A percentile compares a stretch with the other conserved stretches of the same genome.
phyloP scores from a whole-genome alignment of 2,329 filamentous ascomycete species.

The Magnaporthiopsis incrustans region DNA sequence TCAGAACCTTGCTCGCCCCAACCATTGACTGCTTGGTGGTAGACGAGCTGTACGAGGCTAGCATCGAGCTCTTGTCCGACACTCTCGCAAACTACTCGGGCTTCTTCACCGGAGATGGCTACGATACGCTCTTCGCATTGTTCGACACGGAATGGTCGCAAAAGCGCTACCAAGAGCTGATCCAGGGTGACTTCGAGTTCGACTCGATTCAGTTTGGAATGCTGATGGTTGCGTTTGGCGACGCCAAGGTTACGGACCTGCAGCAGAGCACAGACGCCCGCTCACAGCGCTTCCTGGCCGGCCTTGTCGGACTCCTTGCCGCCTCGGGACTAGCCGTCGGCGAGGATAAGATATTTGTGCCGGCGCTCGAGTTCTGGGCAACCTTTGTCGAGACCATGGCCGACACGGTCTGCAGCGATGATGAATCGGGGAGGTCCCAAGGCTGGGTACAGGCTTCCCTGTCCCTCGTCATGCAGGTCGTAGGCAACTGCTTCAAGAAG shows the following conservation, averaged over 20 bases:
- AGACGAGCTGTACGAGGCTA: slow-evolving; percentile 48
- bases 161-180: slow-evolving; percentile 43
- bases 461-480: slow-evolving; percentile 51
- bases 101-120: slow-evolving; percentile 53
- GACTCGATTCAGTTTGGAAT: slow-evolving; percentile 58
- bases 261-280: slow-evolving; percentile 44
- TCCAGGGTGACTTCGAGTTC: slow-evolving; percentile 50
- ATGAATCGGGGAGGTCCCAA: slow-evolving; percentile 32
- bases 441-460: slow-evolving; percentile 53
- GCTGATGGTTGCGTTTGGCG: slow-evolving; percentile 60
- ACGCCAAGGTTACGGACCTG: slow-evolving; percentile 54
- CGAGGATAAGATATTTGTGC: slow-evolving; percentile 68
- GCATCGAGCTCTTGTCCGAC: slow-evolving; percentile 58
- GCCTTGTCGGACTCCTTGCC: slow-evolving; percentile 57
- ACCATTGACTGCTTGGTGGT: slow-evolving; percentile 53
- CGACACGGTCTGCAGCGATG: slow-evolving; percentile 29
- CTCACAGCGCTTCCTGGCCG: slow-evolving; percentile 44
- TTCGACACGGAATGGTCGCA: slow-evolving; percentile 54
- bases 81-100: slow-evolving; percentile 55
- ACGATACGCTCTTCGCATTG: slow-evolving; percentile 47
- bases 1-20: slow-evolving; percentile 51
- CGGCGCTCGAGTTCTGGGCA: slow-evolving; percentile 74
- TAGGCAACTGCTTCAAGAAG: slow-evolving; percentile 61
- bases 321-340: slow-evolving; percentile 59
- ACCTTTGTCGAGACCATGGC: slow-evolving; percentile 63